These are phyloP conservation scores for Trichoderma sp. DNA, from an alignment of 2,329 filamentous ascomycete genomes.

Conservation along the genomic window DNA sequence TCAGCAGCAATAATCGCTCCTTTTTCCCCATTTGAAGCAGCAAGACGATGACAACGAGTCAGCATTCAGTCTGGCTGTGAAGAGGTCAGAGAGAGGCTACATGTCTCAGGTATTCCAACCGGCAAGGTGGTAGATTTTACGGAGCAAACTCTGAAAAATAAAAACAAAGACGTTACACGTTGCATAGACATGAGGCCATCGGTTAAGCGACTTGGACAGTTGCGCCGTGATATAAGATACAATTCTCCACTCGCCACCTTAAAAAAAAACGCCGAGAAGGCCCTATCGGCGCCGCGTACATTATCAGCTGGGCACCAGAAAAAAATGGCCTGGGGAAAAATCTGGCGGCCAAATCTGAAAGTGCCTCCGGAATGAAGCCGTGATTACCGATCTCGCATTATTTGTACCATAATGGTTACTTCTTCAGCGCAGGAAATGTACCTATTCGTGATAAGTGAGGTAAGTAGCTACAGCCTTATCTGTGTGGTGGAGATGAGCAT, in stretches of 20 bases:
- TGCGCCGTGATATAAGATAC: neutral
- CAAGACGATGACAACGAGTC: neutral
- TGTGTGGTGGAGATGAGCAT: neutral
- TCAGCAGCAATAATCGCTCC: neutral
- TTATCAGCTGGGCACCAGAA: neutral
- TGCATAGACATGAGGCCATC: neutral
- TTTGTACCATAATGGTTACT: neutral
- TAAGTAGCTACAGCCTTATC: neutral
- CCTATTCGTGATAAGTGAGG: neutral
- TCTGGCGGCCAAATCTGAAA: neutral
- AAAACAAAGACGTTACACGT: neutral
- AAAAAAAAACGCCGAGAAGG: neutral
- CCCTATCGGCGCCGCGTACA: neutral
- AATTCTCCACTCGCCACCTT: neutral
- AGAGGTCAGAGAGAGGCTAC: neutral
- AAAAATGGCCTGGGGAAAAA: neutral
- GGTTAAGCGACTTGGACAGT: neutral
- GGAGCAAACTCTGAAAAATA: neutral
- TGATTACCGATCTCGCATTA: conserved; percentile 9
- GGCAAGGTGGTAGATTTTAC: neutral
- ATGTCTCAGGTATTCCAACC: neutral
- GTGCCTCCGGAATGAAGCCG: conserved; percentile 25
- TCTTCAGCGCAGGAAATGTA: neutral
- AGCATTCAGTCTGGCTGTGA: neutral
- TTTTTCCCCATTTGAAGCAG: neutral